A percentile compares a stretch with the other conserved stretches of the same genome.
phyloP scores from a whole-genome alignment of 371 early-diverging fungal species.

The Homolaphlyctis polyrhiza region DNA sequence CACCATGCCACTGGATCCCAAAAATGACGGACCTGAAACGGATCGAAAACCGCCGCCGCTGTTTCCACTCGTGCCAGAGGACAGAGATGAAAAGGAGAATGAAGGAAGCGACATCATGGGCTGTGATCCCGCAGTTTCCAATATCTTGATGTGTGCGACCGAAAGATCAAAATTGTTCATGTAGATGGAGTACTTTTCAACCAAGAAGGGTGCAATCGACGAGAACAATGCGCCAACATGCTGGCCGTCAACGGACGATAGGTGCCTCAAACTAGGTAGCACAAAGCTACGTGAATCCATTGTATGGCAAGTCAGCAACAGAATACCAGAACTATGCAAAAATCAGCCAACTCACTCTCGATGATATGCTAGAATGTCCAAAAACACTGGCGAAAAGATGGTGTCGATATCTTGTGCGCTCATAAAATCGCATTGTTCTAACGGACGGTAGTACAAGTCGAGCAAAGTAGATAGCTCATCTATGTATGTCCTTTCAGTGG shows the following conservation, averaged over 20 bases:
- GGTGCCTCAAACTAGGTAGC: background rate
- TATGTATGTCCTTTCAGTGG: slow-evolving; percentile 77
- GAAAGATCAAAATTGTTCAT: slow-evolving; percentile 71
- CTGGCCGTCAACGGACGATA: background rate
- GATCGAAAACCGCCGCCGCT: background rate
- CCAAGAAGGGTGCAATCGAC: slow-evolving; percentile 37
- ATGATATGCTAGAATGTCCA: background rate
- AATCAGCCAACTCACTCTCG: too few species aligned
- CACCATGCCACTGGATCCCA: background rate
- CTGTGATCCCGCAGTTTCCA: slow-evolving; percentile 13
- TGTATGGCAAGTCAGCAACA: too few species aligned
- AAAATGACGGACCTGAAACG: background rate
- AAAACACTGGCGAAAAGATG: slow-evolving; percentile 60
- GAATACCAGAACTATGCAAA: too few species aligned
- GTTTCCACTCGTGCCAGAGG: too few species aligned
- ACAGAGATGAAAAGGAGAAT: background rate
- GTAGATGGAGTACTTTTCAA: slow-evolving; percentile 68
- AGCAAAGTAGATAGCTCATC: slow-evolving; percentile 56
- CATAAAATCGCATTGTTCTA: slow-evolving; percentile 27
- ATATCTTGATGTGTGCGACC: slow-evolving; percentile 42
- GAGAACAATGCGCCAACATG: background rate
- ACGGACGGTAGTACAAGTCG: slow-evolving; percentile 52
- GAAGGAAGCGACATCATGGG: too few species aligned
- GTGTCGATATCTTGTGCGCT: slow-evolving; percentile 41
- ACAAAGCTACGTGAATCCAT: too few species aligned